phyloP scores from a whole-genome alignment of 2,329 filamentous ascomycete species.

The Paraphaeosphaeria minitans region DNA sequence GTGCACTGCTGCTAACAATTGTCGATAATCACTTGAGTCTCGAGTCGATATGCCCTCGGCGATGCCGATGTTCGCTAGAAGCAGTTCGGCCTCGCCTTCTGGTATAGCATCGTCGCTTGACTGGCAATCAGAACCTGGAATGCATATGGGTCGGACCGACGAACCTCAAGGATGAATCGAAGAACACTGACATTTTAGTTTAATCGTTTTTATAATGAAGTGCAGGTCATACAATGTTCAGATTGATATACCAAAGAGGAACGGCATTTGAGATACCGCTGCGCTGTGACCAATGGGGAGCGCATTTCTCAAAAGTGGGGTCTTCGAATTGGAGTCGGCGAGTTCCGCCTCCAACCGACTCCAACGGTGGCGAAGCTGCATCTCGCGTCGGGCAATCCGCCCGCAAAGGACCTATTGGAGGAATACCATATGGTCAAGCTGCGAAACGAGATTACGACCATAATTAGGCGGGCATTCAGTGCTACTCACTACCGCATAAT shows the following conservation, averaged over 20 bases:
- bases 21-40: conserved; percentile 55
- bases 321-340: conserved; percentile 12
- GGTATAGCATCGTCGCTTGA: conserved; percentile 29
- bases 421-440: not conserved
- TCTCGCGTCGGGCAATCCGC: not conserved
- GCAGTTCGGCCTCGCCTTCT: conserved; percentile 30
- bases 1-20: conserved; percentile 58
- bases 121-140: conserved; percentile 8
- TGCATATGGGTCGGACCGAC: not conserved
- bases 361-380: conserved; percentile 17
- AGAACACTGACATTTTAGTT: conserved; percentile 35
- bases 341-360: conserved; percentile 27
- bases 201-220: not conserved
- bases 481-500: not conserved
- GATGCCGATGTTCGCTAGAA: conserved; percentile 29
- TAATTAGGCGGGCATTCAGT: too few relatives aligned
- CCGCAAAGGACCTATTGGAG: not conserved
- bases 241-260: not conserved
- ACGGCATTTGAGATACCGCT: not conserved
- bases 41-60: conserved; percentile 33
- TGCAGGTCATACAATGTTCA: not conserved
- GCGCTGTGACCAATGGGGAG: conserved; percentile 15
- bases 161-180: conserved; percentile 33
- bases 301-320: conserved; percentile 8
- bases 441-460: not conserved